Base-by-base conservation (phyloP, 2,329 filamentous ascomycete genomes). In the Pyrenophora graminea region DNA sequence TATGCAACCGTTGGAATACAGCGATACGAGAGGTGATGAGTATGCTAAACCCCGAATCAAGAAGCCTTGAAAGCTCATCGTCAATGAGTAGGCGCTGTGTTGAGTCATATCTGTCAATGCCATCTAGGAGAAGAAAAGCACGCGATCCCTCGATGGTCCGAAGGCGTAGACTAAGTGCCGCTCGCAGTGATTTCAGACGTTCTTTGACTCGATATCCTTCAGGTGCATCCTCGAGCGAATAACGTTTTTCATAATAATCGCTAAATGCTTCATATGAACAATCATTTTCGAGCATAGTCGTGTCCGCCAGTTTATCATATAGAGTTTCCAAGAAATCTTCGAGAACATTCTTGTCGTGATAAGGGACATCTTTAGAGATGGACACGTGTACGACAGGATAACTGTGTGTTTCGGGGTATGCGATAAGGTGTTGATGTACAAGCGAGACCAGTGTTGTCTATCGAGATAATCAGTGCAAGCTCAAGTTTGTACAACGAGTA, bases 61-160 rank as follows among this genome's bases (percentile, higher is more conserved):
- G 55, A 10, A 65, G 32, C 1, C 33, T 25, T 9, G 41, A 43
- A 1, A 65, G 40, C 34, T 65, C 56, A 1, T 41, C 30, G 9
- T 59, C 45, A 8, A 65, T 36, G 9, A 65, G 46, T n/a, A 55
- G 23, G 3, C 45, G 39, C 37, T 62, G 34, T 2, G 53, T 51
- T 13, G 48, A 23, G 18, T 53, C 54, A 32, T 55, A 58, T 27
- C 51, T 47, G 48, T 65, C 62, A 7, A 61, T 37, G n/a, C 56
- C 55, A 41, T 65, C 62, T 9, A 65, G 13, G n/a, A 65, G 33
- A 17, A 65, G 43, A n/a, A 59, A 62, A 3, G 34, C 27, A 8
- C 39, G 48, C 27, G 23, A 18, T 5, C 40, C 36, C 9, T 48
- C n/a, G 12, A 48, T 32, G 17, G 32, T 32, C 30, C 36, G 27